A percentile compares a stretch with the other conserved stretches of the same genome.
These are phyloP conservation scores for Paecilomyces niveus DNA, from an alignment of 2,329 filamentous ascomycete genomes.

Conservation along the genomic window DNA sequence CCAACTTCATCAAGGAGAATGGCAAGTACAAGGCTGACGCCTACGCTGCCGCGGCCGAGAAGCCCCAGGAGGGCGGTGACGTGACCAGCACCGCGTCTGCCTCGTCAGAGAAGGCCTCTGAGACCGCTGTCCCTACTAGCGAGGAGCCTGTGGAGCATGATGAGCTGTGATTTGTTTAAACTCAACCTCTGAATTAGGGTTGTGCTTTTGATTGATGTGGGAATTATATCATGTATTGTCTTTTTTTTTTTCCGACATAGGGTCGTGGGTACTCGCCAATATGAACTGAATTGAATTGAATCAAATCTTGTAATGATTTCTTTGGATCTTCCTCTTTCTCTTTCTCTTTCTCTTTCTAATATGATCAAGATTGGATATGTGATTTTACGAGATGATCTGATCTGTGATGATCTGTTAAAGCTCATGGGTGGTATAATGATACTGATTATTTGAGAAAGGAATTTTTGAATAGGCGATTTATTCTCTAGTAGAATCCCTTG, in stretches of 20 bases:
- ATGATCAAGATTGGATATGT: too few species aligned
- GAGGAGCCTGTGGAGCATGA: conserved; percentile 23
- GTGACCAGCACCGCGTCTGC: conserved; percentile 14
- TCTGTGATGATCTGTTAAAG: too few species aligned
- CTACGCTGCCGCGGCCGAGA: conserved; percentile 47
- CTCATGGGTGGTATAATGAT: not conserved
- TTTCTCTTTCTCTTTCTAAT: too few species aligned
- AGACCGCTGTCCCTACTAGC: conserved; percentile 3
- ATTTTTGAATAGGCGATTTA: not conserved
- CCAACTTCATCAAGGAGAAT: conserved; percentile 88
- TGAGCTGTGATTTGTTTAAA: conserved; percentile 26
- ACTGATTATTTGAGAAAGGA: not conserved
- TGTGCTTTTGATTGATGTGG: conserved; percentile 1
- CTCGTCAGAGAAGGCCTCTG: conserved; percentile 16
- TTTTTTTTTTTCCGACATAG: not conserved
- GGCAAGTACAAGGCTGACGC: conserved; percentile 79
- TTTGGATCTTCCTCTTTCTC: too few species aligned
- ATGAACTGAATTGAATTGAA: not conserved
- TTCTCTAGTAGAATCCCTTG: not conserved
- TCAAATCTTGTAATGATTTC: too few species aligned
- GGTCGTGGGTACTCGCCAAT: not conserved
- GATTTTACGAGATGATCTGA: too few species aligned
- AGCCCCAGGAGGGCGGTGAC: conserved; percentile 43
- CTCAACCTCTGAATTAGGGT: not conserved
- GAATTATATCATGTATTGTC: not conserved